Conservation (phyloP, 352 stramenopile species). For the Aphanomyces invadans region DNA sequence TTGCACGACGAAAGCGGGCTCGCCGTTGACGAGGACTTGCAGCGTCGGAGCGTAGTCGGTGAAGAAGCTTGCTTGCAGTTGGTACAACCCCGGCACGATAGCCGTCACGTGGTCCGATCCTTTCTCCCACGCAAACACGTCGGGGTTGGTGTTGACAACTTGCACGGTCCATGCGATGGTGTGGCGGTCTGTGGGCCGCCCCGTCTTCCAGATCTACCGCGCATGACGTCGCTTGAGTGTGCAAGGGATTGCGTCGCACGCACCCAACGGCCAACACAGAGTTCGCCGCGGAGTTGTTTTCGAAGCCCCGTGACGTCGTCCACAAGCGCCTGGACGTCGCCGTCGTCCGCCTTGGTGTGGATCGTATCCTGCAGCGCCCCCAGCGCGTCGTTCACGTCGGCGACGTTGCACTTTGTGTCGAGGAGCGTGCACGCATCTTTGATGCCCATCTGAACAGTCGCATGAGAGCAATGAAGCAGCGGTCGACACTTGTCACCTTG, state of each 20-base stretch:
- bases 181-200: constrained; percentile 38
- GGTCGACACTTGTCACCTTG: constrained; percentile 1
- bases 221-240: too few species aligned
- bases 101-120: constrained; percentile 42
- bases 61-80: constrained; percentile 65
- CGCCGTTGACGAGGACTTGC: constrained; percentile 53
- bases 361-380: constrained; percentile 27
- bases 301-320: constrained; percentile 41
- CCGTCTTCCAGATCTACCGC: constrained; percentile 63
- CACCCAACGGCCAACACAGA: constrained; percentile 69
- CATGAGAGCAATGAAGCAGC: neutral
- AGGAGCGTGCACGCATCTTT: constrained; percentile 20
- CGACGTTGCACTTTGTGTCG: constrained; percentile 22
- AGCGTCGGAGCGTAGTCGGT: constrained; percentile 45
- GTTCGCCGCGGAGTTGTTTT: constrained; percentile 52
- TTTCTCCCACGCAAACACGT: constrained; percentile 60
- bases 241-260: constrained; percentile 24
- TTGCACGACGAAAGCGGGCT: constrained; percentile 38
- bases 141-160: constrained; percentile 54
- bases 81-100: constrained; percentile 43
- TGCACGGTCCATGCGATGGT: constrained; percentile 61
- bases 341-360: constrained; percentile 2
- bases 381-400: constrained; percentile 29
- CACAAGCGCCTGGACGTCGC: constrained; percentile 26
- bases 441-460: constrained; percentile 14